These are phyloP conservation scores for Trichoderma erinaceum DNA, from an alignment of 495 filamentous ascomycete species.

Conservation along the genomic window DNA sequence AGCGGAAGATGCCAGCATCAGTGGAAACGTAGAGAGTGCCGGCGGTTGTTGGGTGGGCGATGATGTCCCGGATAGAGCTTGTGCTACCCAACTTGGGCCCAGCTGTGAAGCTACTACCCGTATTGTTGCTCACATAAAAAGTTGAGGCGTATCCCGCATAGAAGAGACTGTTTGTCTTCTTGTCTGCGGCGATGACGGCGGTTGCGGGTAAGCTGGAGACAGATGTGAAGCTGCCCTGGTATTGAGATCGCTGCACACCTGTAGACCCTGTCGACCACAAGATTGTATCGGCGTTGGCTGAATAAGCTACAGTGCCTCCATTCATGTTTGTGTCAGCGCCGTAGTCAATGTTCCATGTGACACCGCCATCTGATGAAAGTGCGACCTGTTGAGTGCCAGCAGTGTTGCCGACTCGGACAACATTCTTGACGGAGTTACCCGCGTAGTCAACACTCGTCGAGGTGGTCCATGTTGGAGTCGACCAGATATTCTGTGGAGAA, in stretches of 20 bases:
- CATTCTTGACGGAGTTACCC: conserved; percentile 44
- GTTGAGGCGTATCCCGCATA: conserved; percentile 41
- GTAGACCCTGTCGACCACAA: conserved; percentile 39
- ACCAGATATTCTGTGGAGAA: conserved; percentile 43
- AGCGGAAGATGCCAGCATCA: conserved; percentile 47
- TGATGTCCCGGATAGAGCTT: conserved; percentile 41
- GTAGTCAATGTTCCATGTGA: conserved; percentile 42
- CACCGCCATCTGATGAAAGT: conserved; percentile 38
- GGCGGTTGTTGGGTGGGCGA: conserved; percentile 40
- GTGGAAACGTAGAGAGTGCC: conserved; percentile 51
- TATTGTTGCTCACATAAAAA: conserved; percentile 45
- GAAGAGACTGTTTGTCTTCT: conserved; percentile 45
- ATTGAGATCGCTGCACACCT: conserved; percentile 38
- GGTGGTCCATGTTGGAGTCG: conserved; percentile 44
- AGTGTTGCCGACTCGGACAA: conserved; percentile 51
- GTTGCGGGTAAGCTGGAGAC: conserved; percentile 39
- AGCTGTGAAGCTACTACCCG: conserved; percentile 37
- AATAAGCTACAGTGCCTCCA: conserved; percentile 47
- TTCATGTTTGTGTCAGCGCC: conserved; percentile 37
- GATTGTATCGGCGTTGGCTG: conserved; percentile 46
- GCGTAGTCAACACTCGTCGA: conserved; percentile 52
- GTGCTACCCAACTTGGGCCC: conserved; percentile 31
- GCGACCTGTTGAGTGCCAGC: conserved; percentile 37
- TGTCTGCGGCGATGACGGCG: conserved; percentile 48
- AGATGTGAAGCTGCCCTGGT: conserved; percentile 36